Base-by-base conservation (phyloP, 2,329 filamentous ascomycete species). In the Trichoderma koningiopsis region DNA sequence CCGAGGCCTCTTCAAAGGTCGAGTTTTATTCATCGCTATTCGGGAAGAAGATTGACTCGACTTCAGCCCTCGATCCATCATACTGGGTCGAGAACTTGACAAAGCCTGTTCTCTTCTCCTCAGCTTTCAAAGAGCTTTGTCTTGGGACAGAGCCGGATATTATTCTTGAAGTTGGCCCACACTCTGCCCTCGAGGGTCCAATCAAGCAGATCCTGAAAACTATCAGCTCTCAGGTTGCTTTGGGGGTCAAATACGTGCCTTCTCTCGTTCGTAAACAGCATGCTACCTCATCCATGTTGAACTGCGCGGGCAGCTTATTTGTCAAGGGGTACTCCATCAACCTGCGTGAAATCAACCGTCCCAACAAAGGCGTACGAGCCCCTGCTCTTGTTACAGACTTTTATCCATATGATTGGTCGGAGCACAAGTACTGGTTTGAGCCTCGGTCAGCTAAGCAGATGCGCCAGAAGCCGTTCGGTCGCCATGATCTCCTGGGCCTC, bases 221-320 rank as follows among this genome's bases (percentile, higher is more conserved):
- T 1, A 79, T 83, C 8, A 81, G 81, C 52, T 78, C 79, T 4
- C 78, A 80, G 43, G 80, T 80, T 0, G 77, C 79, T 6, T 11
- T 49, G 8, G 82, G 82, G 70, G 76, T 83, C 33, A 78, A 79
- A 1, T 86, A 86, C 68, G 76, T 77, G 6, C 80, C 83, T 1
- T 78, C 79, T 0, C 83, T 92, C 2, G 74, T 85, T 3, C 83
- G 87, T 37, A 84, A 85, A 27, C 83, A 85, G 65, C 79, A 85
- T 60, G 83, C 83, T 0, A 83, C 84, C 1, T 79, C 82, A 16
- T 79, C 80, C 0, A 80, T 82, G 1, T 74, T 84, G 40, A 81
- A 85, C 31, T 75, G 83, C 1, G 83, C 83, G 1, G 81, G 78
- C 0, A 78, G 75, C 0, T 75, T 87, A 4, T 85, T 84, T 71